Conservation (phyloP, 192 early-diverging fungal genomes). For the Umbelopsis sp. region DNA sequence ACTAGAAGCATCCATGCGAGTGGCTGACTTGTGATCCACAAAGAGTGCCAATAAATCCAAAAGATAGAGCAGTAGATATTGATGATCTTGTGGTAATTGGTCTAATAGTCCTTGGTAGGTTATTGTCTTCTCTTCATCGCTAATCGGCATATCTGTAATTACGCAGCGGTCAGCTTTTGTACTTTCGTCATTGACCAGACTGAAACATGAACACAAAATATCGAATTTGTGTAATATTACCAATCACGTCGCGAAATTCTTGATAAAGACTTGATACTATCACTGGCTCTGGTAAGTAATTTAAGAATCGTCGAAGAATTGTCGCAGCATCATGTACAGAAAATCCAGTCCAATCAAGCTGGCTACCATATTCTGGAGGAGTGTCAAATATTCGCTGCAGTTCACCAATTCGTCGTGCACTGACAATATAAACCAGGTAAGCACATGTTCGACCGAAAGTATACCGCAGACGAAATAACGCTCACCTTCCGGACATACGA, state of each 20-base stretch:
- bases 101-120: constrained; percentile 59
- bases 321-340: constrained; percentile 80
- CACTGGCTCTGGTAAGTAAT: constrained; percentile 72
- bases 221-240: constrained; percentile 36
- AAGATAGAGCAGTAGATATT: constrained; percentile 69
- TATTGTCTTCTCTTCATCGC: constrained; percentile 36
- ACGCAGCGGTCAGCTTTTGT: constrained; percentile 3
- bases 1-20: constrained; percentile 72
- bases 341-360: constrained; percentile 67
- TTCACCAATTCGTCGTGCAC: constrained; percentile 70
- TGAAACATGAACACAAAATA: neutral
- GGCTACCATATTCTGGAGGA: constrained; percentile 64
- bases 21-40: constrained; percentile 50
- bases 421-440: constrained; percentile 33
- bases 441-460: neutral
- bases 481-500: constrained; percentile 69
- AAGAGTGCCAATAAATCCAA: constrained; percentile 65
- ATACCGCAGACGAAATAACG: neutral
- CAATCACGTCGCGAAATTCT: constrained; percentile 63
- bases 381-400: constrained; percentile 71
- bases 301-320: constrained; percentile 73
- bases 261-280: constrained; percentile 66
- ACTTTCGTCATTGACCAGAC: neutral
- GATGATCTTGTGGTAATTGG: constrained; percentile 56
- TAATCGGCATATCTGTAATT: constrained; percentile 26